A percentile compares a stretch with the other conserved stretches of the same genome.
These are phyloP conservation scores for Lentinula aciculospora DNA, from an alignment of 768 basidiomycete species.

Conservation along the genomic window DNA sequence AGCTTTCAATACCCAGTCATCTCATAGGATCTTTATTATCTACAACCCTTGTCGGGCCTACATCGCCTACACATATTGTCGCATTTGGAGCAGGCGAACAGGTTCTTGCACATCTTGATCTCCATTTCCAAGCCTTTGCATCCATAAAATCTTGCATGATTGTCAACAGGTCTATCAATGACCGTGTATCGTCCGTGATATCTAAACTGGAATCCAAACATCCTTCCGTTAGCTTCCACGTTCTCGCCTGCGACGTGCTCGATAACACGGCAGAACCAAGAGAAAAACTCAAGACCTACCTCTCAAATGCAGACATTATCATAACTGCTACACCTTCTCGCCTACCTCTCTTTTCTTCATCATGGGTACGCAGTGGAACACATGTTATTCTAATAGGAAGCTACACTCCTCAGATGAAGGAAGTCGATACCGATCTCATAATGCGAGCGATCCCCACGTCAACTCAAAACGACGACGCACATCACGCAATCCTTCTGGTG, in stretches of 20 bases:
- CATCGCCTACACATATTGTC: conserved; percentile 38
- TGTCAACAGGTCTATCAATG: conserved; percentile 54
- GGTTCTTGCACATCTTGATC: conserved; percentile 55
- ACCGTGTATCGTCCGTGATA: conserved; percentile 38
- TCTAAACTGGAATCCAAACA: conserved; percentile 13
- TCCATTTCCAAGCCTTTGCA: conserved; percentile 54
- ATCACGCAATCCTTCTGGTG: conserved; percentile 47
- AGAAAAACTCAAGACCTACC: conserved; percentile 18
- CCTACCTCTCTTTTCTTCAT: conserved; percentile 61
- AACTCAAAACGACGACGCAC: not conserved
- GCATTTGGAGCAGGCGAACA: conserved; percentile 75
- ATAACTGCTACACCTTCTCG: conserved; percentile 77
- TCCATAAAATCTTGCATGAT: conserved; percentile 51
- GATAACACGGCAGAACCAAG: conserved; percentile 8
- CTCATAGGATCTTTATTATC: conserved; percentile 63
- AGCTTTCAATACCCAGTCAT: not conserved
- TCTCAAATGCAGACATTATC: conserved; percentile 48
- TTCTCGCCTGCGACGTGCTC: not conserved
- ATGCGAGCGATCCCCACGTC: conserved; percentile 33
- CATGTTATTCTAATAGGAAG: conserved; percentile 79
- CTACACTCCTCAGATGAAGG: conserved; percentile 77
- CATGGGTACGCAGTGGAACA: conserved; percentile 55
- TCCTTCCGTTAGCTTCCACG: conserved; percentile 11
- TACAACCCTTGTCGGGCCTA: conserved; percentile 43
- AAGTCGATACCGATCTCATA: conserved; percentile 59